These are phyloP conservation scores for Mycena olivaceomarginata DNA, from an alignment of 768 basidiomycete genomes.

Conservation along the genomic window DNA sequence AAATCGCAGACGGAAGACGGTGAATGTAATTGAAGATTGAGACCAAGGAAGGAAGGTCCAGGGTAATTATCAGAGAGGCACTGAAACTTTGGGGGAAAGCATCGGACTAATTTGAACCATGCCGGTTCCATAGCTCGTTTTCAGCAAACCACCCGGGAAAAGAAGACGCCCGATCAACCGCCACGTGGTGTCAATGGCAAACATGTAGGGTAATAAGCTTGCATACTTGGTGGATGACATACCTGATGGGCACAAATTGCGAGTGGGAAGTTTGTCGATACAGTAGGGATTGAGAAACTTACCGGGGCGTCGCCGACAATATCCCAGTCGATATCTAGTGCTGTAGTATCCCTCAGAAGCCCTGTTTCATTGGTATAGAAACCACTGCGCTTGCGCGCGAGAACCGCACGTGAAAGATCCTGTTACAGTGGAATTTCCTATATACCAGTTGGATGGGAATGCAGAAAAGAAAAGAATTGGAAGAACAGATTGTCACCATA, in stretches of 20 bases:
- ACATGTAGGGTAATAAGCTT: neutral
- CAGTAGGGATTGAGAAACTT: slow-evolving; percentile 7
- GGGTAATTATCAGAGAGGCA: too few relatives aligned
- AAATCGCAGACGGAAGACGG: too few relatives aligned
- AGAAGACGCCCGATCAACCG: neutral
- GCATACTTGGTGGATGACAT: slow-evolving; percentile 1
- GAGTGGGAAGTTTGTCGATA: neutral
- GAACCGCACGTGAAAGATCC: neutral
- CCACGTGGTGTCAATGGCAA: neutral
- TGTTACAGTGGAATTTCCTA: neutral
- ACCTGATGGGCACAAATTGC: neutral
- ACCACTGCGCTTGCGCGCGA: slow-evolving; percentile 6
- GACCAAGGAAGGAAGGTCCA: too few relatives aligned
- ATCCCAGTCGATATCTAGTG: neutral
- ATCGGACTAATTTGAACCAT: neutral
- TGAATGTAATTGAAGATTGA: too few relatives aligned
- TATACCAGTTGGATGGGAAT: slow-evolving; percentile 9
- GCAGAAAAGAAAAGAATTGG: neutral
- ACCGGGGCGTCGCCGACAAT: neutral
- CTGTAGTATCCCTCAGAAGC: neutral
- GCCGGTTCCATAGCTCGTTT: neutral
- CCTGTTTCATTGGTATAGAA: neutral
- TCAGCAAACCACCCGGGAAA: neutral
- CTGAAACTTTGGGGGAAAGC: neutral
- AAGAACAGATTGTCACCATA: neutral